Evolutionary conservation across 2,329 filamentous ascomycete genomes (phyloP).

Genomic region (Penicillium brasilianum): DNA sequence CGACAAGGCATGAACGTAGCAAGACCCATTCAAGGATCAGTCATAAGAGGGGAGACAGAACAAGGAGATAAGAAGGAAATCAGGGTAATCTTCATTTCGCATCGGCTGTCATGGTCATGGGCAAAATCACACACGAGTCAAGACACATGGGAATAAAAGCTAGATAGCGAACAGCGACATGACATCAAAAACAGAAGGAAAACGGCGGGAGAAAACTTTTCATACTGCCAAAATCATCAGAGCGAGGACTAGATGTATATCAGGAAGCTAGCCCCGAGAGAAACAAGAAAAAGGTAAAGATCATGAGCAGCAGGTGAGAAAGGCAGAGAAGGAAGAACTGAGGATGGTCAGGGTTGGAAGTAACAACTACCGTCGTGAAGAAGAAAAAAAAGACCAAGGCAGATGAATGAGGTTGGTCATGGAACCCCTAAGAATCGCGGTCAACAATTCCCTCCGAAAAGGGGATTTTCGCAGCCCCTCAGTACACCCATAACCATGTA

Average conservation of each 20-base stretch:
- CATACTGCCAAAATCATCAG: constrained; percentile 42
- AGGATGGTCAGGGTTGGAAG: constrained; percentile 21
- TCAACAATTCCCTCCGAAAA: neutral
- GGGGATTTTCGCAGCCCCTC: neutral
- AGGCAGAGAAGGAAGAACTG: constrained; percentile 23
- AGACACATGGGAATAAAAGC: constrained; percentile 42
- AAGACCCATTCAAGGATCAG: constrained; percentile 20
- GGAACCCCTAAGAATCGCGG: constrained; percentile 5
- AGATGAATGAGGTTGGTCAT: constrained; percentile 19
- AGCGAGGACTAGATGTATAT: constrained; percentile 41
- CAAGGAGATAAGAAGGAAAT: constrained; percentile 16
- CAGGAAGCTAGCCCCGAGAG: constrained; percentile 35
- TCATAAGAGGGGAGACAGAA: constrained; percentile 12
- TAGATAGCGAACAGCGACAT: constrained; percentile 35
- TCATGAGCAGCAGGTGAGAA: constrained; percentile 34
- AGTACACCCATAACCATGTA: neutral
- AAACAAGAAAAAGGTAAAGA: constrained; percentile 32
- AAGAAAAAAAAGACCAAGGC: too few relatives aligned
- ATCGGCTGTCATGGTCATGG: constrained; percentile 43
- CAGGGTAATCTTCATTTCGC: constrained; percentile 38
- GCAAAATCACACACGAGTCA: constrained; percentile 40
- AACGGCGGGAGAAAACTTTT: constrained; percentile 41
- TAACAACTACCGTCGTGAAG: constrained; percentile 24
- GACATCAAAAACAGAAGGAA: constrained; percentile 27
- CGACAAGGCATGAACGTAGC: constrained; percentile 22